A percentile compares a stretch with the other conserved stretches of the same genome.
phyloP scores from a whole-genome alignment of 2,329 filamentous ascomycete genomes.

The Fusarium tuaranense region DNA sequence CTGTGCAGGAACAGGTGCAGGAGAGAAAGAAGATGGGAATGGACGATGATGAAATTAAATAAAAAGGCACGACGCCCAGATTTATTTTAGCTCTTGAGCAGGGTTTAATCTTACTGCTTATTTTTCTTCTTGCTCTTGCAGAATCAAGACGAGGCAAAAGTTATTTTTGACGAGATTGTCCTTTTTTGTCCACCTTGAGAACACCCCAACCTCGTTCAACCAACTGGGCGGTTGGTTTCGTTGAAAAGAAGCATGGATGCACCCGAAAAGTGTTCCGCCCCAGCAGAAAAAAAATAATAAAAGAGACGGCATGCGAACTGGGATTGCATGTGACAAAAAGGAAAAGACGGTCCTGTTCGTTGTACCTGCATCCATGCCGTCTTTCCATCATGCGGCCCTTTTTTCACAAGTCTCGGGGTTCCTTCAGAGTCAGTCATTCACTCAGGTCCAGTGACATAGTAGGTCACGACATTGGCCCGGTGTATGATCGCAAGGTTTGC shows the following conservation, averaged over 20 bases:
- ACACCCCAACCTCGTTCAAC: not conserved
- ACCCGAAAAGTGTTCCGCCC: not conserved
- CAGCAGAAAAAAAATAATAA: not conserved
- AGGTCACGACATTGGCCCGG: constrained; percentile 27
- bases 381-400: constrained; percentile 21
- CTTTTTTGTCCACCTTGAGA: not conserved
- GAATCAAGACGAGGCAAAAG: not conserved
- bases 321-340: constrained; percentile 10
- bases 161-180: not conserved
- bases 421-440: constrained; percentile 19
- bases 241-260: not conserved
- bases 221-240: not conserved
- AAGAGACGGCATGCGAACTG: not conserved
- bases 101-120: constrained; percentile 1
- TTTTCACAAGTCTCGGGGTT: constrained; percentile 2
- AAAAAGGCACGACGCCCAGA: not conserved
- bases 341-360: not conserved
- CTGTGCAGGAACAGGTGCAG: constrained; percentile 12
- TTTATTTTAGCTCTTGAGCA: not conserved
- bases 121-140: not conserved
- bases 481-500: not conserved
- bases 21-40: not conserved
- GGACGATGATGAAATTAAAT: constrained; percentile 2
- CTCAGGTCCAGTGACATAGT: constrained; percentile 29
- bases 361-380: constrained; percentile 1